Base-by-base conservation (phyloP, 306 rosid genomes). In the Quercus berberidifolia region DNA sequence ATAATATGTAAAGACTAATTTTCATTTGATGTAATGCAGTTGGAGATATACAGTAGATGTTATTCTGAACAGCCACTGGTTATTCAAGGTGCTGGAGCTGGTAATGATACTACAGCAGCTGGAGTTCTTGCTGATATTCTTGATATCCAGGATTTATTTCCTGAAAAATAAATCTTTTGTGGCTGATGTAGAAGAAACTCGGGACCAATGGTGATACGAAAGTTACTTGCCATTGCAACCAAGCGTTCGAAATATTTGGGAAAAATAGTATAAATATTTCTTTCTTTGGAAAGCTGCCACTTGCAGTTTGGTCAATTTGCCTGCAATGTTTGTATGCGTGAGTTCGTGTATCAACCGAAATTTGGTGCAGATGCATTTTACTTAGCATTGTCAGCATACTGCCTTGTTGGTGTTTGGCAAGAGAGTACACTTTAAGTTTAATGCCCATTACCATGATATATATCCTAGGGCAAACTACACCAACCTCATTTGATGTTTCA, bases 51-150 rank as follows among this genome's bases (percentile, higher is more conserved):
- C 83, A 94, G 87, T 46, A 81, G 95, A 79, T 94, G 97, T 87
- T 94, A 94, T 62, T 75, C 74, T 46, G 76, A 89, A 60, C 94
- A 85, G 80, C 97, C 99, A 2, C 89, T 94, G 73, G 97, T 94
- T 67, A 90, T 94, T 86, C 99, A 92, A 88, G 97, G 99, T 25
- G 99, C 99, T 70, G 99, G 99, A 75, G 99, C 99, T 55, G 99
- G 99, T 71, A 92, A 92, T 33, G 99, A 92, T 86, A 92, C 97
- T 10, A 94, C 99, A 30, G 97, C 99, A 18, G 91, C 93, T 3
- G 99, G 99, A 68, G 99, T 94, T 51, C 97, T 94, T 76, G 99
- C 99, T 58, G 99, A 94, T 86, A 90, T 94, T 10, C 71, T 94
- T 65, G 99, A 92, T 82, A 71, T 94, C 79, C 99, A 90, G 76